These are phyloP conservation scores for Suillus subaureus DNA, from an alignment of 768 basidiomycete genomes.

Conservation along the genomic window DNA sequence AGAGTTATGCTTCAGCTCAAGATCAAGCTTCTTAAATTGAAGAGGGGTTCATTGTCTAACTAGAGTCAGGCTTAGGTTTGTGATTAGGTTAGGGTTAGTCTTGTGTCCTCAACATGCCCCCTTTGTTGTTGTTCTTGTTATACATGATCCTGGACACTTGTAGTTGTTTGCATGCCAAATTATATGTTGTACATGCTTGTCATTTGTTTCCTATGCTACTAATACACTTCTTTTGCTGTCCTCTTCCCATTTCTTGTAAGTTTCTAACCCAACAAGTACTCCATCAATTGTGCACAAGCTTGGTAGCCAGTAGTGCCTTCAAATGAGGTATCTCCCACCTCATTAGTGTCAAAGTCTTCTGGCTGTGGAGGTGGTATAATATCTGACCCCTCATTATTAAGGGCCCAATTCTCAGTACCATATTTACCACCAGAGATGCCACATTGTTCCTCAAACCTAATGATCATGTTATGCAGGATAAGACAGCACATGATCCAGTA, in stretches of 20 bases:
- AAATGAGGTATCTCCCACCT: neutral
- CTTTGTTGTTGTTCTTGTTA: neutral
- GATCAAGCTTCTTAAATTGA: neutral
- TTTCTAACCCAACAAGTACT: neutral
- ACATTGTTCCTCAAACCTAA: neutral
- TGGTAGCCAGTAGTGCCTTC: neutral
- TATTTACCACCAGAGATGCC: neutral
- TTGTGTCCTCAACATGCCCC: neutral
- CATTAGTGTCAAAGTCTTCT: neutral
- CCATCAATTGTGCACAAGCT: neutral
- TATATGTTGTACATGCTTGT: neutral
- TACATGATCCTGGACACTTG: too few species aligned
- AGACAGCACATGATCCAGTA: constrained; percentile 8
- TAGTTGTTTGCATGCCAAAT: neutral
- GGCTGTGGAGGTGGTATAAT: neutral
- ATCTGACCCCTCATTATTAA: neutral
- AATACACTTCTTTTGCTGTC: neutral
- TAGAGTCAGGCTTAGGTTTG: too few species aligned
- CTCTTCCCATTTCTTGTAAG: neutral
- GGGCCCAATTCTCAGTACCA: neutral
- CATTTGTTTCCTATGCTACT: neutral
- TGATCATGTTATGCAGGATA: constrained; percentile 11
- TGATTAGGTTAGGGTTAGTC: too few species aligned
- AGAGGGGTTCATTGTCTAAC: neutral
- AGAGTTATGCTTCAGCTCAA: neutral